Evolutionary conservation across 176 grass and related monocot genomes (phyloP), one percentile per base, ranked within the genome.

Genomic region (Rhynchospora breviuscula): DNA sequence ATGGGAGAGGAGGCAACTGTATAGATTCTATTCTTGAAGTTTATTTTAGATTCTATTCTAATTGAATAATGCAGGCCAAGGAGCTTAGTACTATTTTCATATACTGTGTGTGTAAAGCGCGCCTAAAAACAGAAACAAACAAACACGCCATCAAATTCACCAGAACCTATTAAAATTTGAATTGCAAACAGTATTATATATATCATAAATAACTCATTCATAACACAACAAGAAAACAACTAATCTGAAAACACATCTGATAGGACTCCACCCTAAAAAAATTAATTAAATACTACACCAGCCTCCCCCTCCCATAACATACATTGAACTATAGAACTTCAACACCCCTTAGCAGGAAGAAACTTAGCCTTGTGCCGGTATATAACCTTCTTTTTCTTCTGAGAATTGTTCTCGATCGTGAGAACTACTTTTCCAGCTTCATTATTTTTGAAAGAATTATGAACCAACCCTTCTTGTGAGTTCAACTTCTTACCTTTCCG

Each of bases 381-480:
- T 5, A 95, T 19, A 81, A 90, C 96, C 76, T 91, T 95, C 92
- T 93, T 98, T 84, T 93, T 91, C 88, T 84, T 93, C 86, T 52
- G 58, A 17, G 91, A 59, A 14, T 35, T 74, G 80, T 98, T 98
- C 86, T 98, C 91, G 0, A 98, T 79, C 22, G 92, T 98, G 79
- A 98, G 85, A 71, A 91, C 80, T 10, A 98, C 88, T 84, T 93
- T 98, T 8, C 96, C 96, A 0, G 91, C 59, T 88, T 98, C 92
- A 67, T 80, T 46, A 85, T 90, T 88, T 19, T 63, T 90, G 89
- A 95, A 98, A 54, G 91, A 88, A 88, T 98, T 98, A 87, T 86
- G 91, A 11, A 95, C 40, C 3, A 92, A 87, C 80, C 76, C 92
- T 82, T 98, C 93, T 0, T 68, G 18, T 1, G 89, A 13, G 15